phyloP scores from a whole-genome alignment of 106 monocot genomes.

The Dendrobium nobile region DNA sequence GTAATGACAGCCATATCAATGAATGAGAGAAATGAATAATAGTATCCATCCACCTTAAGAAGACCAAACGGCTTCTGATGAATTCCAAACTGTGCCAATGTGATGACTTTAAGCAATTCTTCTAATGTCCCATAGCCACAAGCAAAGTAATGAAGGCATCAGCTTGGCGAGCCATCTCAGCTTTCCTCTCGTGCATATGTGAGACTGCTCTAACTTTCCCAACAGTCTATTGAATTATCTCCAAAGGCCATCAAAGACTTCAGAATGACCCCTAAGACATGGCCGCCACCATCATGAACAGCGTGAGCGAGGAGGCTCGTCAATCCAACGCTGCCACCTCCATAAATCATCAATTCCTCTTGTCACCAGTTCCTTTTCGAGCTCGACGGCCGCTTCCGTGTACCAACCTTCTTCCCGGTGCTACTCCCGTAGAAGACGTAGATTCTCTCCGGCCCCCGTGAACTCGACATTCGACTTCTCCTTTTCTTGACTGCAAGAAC shows the following conservation, averaged over 20 bases:
- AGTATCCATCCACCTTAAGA: conserved; percentile 47
- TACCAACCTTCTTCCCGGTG: conserved; percentile 43
- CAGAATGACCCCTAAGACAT: conserved; percentile 30
- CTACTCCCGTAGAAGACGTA: conserved; percentile 73
- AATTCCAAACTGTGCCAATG: conserved; percentile 81
- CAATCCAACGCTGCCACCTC: conserved; percentile 54
- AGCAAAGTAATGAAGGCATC: conserved; percentile 92
- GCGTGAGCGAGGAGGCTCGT: conserved; percentile 55
- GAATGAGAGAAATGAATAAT: conserved; percentile 41
- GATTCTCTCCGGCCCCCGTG: conserved; percentile 8
- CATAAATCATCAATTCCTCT: conserved; percentile 57
- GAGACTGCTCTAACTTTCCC: conserved; percentile 66
- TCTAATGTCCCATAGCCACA: conserved; percentile 81
- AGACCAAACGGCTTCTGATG: conserved; percentile 67
- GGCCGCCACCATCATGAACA: conserved; percentile 52
- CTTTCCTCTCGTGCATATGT: conserved; percentile 83
- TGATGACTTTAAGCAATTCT: conserved; percentile 67
- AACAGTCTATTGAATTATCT: conserved; percentile 56
- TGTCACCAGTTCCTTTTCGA: conserved; percentile 60
- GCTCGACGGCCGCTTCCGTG: conserved; percentile 57
- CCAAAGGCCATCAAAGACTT: background rate
- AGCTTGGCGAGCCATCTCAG: conserved; percentile 67
- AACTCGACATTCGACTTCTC: background rate
- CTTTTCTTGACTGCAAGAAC: too few relatives aligned
- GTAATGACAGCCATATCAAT: conserved; percentile 43